phyloP scores from a whole-genome alignment of 75 land plant species.

The Cunninghamia lanceolata region DNA sequence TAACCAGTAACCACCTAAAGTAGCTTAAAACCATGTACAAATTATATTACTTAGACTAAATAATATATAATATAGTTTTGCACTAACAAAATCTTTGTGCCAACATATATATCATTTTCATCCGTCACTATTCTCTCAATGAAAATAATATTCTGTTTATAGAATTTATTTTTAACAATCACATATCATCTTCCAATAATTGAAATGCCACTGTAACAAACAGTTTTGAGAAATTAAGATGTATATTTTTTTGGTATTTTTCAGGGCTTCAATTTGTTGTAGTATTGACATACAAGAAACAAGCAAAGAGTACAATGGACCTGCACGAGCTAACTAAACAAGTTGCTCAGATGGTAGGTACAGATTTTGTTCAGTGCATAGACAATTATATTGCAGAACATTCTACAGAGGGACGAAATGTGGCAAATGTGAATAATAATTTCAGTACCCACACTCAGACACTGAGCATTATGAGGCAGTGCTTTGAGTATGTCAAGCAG shows the following conservation, averaged over 20 bases:
- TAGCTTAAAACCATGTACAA: too few species aligned
- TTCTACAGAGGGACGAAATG: background rate
- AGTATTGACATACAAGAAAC: slow-evolving; percentile 11
- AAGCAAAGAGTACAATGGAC: background rate
- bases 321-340: background rate
- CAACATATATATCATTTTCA: background rate
- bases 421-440: background rate
- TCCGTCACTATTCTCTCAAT: too few species aligned
- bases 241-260: too few species aligned
- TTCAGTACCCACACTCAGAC: background rate
- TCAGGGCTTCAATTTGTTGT: slow-evolving; percentile 13
- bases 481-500: background rate
- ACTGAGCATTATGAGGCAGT: slow-evolving; percentile 2
- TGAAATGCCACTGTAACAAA: too few species aligned
- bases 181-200: too few species aligned
- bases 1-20: too few species aligned
- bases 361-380: background rate
- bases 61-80: too few species aligned
- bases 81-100: too few species aligned
- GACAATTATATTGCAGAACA: background rate
- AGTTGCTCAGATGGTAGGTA: background rate
- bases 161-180: too few species aligned
- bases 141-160: too few species aligned
- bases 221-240: too few species aligned
- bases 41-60: too few species aligned